phyloP scores from a whole-genome alignment of 768 basidiomycete genomes.

The Leccinum subgranulosum region DNA sequence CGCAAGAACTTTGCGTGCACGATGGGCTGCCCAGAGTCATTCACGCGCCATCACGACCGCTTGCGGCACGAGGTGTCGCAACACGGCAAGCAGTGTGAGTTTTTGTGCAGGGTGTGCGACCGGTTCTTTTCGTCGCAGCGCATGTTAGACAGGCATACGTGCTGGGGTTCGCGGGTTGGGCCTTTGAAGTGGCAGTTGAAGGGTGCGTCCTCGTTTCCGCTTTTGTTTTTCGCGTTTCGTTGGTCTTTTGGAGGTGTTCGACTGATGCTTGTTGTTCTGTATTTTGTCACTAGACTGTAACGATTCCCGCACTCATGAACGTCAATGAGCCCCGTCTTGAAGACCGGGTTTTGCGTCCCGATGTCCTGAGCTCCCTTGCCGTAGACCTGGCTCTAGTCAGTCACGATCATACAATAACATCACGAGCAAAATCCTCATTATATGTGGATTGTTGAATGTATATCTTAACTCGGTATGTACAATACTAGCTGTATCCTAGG shows the following conservation, averaged over 20 bases:
- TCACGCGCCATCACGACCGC: slow-evolving; percentile 1
- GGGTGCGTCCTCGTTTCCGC: background rate
- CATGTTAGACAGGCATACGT: slow-evolving; percentile 4
- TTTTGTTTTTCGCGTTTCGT: background rate
- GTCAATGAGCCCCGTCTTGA: background rate
- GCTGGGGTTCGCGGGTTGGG: background rate
- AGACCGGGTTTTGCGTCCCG: background rate
- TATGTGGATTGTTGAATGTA: no score
- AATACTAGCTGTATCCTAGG: no score
- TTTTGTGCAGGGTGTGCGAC: slow-evolving; percentile 1
- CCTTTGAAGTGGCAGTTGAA: no score
- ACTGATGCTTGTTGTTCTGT: background rate
- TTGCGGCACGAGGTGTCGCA: slow-evolving; percentile 1
- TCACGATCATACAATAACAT: no score
- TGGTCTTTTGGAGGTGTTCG: background rate
- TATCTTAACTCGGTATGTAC: no score
- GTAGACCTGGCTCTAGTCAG: no score
- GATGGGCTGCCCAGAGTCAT: slow-evolving; percentile 1
- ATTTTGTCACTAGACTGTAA: background rate
- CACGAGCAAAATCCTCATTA: no score
- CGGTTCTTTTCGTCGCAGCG: slow-evolving; percentile 4
- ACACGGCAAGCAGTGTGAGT: slow-evolving; percentile 4
- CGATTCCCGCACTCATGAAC: background rate
- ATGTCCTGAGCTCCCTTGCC: background rate
- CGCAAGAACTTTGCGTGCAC: background rate